phyloP scores from a whole-genome alignment of 805 yeast species.

The Schizosaccharomyces cryophilus region DNA sequence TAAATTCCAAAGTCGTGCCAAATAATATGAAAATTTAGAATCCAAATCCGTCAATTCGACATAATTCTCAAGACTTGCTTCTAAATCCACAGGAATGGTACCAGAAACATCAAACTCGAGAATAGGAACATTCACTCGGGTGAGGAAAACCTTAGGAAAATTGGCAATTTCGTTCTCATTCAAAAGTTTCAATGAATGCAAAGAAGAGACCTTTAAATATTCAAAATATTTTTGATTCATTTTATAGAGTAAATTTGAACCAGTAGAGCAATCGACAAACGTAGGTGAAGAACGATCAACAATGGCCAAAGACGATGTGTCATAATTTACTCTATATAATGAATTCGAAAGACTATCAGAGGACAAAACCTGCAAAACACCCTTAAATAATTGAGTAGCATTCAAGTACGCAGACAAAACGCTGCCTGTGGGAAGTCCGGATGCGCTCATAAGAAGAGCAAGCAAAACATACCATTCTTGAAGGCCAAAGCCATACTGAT shows the following conservation, averaged over 20 bases:
- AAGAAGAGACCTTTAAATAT: slow-evolving; percentile 37
- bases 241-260: slow-evolving; percentile 54
- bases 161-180: slow-evolving; percentile 63
- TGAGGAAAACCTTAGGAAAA: slow-evolving; percentile 51
- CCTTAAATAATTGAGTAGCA: slow-evolving; percentile 79
- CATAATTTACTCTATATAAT: background rate
- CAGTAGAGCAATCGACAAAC: background rate
- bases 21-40: background rate
- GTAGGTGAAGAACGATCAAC: background rate
- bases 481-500: slow-evolving; percentile 69
- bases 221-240: slow-evolving; percentile 47
- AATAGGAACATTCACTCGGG: slow-evolving; percentile 22
- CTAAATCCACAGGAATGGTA: slow-evolving; percentile 20
- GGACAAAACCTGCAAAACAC: slow-evolving; percentile 39
- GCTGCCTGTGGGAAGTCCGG: slow-evolving; percentile 38
- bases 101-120: slow-evolving; percentile 43
- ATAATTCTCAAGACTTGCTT: background rate
- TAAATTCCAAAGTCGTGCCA: slow-evolving; percentile 1
- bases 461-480: slow-evolving; percentile 66
- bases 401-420: slow-evolving; percentile 70
- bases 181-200: slow-evolving; percentile 37
- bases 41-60: background rate
- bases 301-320: background rate
- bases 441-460: slow-evolving; percentile 60
- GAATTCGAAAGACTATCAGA: background rate